A percentile compares a stretch with the other conserved stretches of the same genome.
These are phyloP conservation scores for Curvularia verruculosa DNA, from an alignment of 2,329 filamentous ascomycete species.

Conservation along the genomic window DNA sequence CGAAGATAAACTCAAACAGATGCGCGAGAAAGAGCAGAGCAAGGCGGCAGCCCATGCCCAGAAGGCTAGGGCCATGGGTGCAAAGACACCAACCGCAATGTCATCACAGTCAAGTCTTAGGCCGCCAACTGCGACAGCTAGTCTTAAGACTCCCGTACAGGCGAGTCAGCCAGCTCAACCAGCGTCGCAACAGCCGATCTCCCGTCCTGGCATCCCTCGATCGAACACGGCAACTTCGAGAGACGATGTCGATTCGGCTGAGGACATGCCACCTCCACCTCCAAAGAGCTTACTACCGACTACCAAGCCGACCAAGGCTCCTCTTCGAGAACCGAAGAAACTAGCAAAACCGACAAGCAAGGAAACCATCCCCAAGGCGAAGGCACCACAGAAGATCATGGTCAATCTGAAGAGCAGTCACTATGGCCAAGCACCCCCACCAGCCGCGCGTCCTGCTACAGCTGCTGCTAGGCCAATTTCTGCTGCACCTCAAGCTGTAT, in stretches of 20 bases:
- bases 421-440: conserved; percentile 51
- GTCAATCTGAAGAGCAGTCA: conserved; percentile 68
- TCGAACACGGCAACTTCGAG: conserved; percentile 40
- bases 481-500: conserved; percentile 26
- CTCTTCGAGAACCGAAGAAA: conserved; percentile 52
- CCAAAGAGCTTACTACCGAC: conserved; percentile 58
- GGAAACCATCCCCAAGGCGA: conserved; percentile 63
- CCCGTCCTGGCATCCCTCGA: conserved; percentile 33
- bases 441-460: conserved; percentile 62
- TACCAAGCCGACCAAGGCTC: conserved; percentile 50
- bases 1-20: conserved; percentile 70
- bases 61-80: conserved; percentile 42
- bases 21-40: conserved; percentile 71
- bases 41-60: conserved; percentile 61
- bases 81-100: conserved; percentile 59
- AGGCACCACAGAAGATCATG: conserved; percentile 66
- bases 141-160: conserved; percentile 58
- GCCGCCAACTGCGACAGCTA: conserved; percentile 24
- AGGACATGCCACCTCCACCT: conserved; percentile 67
- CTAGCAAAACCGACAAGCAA: conserved; percentile 66
- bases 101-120: conserved; percentile 43
- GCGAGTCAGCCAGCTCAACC: conserved; percentile 27
- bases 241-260: conserved; percentile 52
- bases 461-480: conserved; percentile 33
- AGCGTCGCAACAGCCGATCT: conserved; percentile 38